phyloP scores from a whole-genome alignment of 768 basidiomycete species.

The Hortiboletus campestris region DNA sequence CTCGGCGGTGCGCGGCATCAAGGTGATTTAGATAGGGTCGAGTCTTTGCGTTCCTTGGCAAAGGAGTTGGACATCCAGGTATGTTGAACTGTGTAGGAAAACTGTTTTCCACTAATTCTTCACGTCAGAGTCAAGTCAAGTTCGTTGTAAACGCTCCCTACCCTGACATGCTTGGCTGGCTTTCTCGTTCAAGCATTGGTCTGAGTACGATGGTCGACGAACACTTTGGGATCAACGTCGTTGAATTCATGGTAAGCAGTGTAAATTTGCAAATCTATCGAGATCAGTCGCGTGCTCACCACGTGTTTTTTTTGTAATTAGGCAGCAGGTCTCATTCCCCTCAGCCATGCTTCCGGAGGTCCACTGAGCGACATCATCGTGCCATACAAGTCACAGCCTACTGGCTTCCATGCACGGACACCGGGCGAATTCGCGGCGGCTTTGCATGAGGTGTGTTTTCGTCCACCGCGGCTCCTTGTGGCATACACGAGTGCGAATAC shows the following conservation, averaged over 20 bases:
- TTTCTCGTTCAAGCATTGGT: constrained; percentile 77
- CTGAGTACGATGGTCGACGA: constrained; percentile 98
- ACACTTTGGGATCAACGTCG: constrained; percentile 97
- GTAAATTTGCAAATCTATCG: neutral
- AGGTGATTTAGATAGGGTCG: constrained; percentile 69
- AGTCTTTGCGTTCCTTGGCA: constrained; percentile 55
- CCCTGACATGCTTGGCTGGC: constrained; percentile 61
- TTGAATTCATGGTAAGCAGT: constrained; percentile 87
- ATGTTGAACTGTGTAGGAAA: constrained; percentile 19
- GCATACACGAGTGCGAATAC: neutral
- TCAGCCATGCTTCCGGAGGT: constrained; percentile 91
- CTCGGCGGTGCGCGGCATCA: constrained; percentile 85
- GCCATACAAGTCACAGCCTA: constrained; percentile 66
- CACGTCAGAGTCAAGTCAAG: constrained; percentile 58
- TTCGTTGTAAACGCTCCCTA: constrained; percentile 87
- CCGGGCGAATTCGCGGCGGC: constrained; percentile 63
- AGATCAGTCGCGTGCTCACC: constrained; percentile 10
- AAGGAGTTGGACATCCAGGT: constrained; percentile 65
- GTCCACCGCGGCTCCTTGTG: neutral
- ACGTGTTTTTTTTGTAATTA: constrained; percentile 32
- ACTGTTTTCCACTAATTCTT: constrained; percentile 1
- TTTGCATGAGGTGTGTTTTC: constrained; percentile 49
- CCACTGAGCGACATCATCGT: constrained; percentile 90
- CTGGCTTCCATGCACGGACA: constrained; percentile 81
- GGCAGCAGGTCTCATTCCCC: constrained; percentile 93